Percentiles rank a stretch among this genome's conserved stretches.
Conservation (phyloP, 805 yeast genomes). For the Saturnispora ahearnii region DNA sequence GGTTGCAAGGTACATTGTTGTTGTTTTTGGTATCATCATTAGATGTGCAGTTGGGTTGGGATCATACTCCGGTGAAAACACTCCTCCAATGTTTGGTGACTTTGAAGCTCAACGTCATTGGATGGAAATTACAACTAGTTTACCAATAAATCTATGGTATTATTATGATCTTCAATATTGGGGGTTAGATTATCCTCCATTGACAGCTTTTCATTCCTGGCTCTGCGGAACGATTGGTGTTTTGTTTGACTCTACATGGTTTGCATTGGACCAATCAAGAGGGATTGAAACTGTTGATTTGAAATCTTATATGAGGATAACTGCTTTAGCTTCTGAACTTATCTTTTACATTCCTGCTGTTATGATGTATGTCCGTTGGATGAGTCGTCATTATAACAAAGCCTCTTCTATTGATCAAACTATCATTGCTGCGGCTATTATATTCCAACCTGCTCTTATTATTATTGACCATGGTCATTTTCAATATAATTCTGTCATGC, state of each 20-base stretch:
- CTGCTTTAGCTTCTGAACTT: conserved; percentile 70
- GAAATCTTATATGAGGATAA: conserved; percentile 77
- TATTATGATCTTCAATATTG: conserved; percentile 83
- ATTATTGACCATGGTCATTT: conserved; percentile 96
- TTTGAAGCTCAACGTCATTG: conserved; percentile 98
- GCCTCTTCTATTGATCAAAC: conserved; percentile 65
- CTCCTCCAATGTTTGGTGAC: conserved; percentile 84
- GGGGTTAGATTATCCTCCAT: conserved; percentile 97
- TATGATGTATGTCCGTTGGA: conserved; percentile 57
- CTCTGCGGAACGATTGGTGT: conserved; percentile 65
- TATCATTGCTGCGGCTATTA: conserved; percentile 64
- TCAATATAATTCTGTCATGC: conserved; percentile 91
- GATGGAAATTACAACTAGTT: conserved; percentile 80
- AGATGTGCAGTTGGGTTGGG: conserved; percentile 87
- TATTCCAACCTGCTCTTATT: conserved; percentile 75
- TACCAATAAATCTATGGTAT: conserved; percentile 78
- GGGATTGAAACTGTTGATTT: conserved; percentile 62
- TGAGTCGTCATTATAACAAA: conserved; percentile 46
- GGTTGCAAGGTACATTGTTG: conserved; percentile 74
- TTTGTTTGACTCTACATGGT: conserved; percentile 62
- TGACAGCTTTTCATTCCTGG: conserved; percentile 91
- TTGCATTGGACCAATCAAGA: conserved; percentile 59
- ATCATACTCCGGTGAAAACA: conserved; percentile 63
- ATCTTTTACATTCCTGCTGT: conserved; percentile 74
- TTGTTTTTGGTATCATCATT: conserved; percentile 63